A percentile compares a stretch with the other conserved stretches of the same genome.
phyloP scores from a whole-genome alignment of 2,329 filamentous ascomycete genomes.

The Botrytis cinerea region DNA sequence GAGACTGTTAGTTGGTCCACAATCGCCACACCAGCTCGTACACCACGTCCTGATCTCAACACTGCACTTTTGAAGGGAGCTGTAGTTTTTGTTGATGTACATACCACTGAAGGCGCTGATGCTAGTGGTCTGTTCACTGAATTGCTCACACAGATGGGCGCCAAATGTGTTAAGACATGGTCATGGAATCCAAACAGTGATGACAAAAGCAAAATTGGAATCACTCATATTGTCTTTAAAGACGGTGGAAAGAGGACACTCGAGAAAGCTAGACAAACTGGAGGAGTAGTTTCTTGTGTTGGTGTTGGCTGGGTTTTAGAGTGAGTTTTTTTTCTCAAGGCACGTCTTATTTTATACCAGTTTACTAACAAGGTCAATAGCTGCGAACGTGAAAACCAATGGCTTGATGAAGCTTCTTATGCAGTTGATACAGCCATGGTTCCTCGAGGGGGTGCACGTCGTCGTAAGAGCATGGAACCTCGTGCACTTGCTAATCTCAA shows the following conservation, averaged over 20 bases:
- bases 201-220: conserved; percentile 59
- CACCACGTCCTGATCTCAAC: conserved; percentile 56
- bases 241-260: conserved; percentile 79
- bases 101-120: conserved; percentile 78
- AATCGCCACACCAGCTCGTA: conserved; percentile 57
- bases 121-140: conserved; percentile 81
- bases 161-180: conserved; percentile 76
- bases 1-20: conserved; percentile 53
- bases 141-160: conserved; percentile 78
- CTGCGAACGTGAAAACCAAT: conserved; percentile 74
- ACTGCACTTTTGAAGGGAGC: conserved; percentile 64
- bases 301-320: conserved; percentile 88
- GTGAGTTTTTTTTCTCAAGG: conserved; percentile 53
- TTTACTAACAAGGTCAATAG: conserved; percentile 47
- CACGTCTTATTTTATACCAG: conserved; percentile 30
- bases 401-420: conserved; percentile 73
- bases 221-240: conserved; percentile 90
- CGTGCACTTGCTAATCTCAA: conserved; percentile 69
- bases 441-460: conserved; percentile 69
- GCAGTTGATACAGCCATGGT: conserved; percentile 66
- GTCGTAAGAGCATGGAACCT: conserved; percentile 81
- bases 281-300: conserved; percentile 79
- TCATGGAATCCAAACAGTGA: conserved; percentile 58
- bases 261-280: conserved; percentile 73
- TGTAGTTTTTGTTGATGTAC: conserved; percentile 80